A percentile compares a stretch with the other conserved stretches of the same genome.
Conservation (phyloP, 2,329 filamentous ascomycete species). For the Zymoseptoria tritici region DNA sequence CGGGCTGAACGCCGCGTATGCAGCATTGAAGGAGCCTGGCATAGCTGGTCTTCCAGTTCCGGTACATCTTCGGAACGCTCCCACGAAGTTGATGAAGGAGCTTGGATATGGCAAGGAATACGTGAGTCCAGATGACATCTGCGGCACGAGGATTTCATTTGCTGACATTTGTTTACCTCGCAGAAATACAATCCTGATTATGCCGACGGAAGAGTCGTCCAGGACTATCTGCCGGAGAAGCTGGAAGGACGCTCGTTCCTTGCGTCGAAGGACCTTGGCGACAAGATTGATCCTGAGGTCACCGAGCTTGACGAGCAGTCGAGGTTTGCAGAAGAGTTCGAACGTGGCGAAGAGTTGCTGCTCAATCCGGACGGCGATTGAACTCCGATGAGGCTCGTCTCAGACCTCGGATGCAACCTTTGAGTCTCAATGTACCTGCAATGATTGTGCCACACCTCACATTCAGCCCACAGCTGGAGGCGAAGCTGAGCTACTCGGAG, state of each 20-base stretch:
- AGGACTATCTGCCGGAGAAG: constrained; percentile 82
- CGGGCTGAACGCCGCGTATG: constrained; percentile 70
- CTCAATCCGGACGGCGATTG: constrained; percentile 28
- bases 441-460: neutral
- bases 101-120: constrained; percentile 85
- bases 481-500: neutral
- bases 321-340: constrained; percentile 14
- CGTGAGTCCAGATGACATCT: constrained; percentile 7
- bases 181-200: constrained; percentile 90
- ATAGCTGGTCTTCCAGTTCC: constrained; percentile 76
- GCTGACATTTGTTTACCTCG: neutral
- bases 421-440: neutral
- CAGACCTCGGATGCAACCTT: neutral
- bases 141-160: neutral
- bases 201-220: constrained; percentile 67
- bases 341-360: constrained; percentile 15
- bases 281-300: constrained; percentile 57
- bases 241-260: constrained; percentile 66
- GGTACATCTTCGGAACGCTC: constrained; percentile 82
- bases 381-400: constrained; percentile 1
- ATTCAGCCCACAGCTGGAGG: neutral
- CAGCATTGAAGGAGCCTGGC: constrained; percentile 73
- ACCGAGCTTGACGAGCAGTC: constrained; percentile 18
- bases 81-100: constrained; percentile 87
- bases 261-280: constrained; percentile 72